A percentile compares a stretch with the other conserved stretches of the same genome.
Conservation (phyloP, 208 protist species). For the Leishmania amazonensis region DNA sequence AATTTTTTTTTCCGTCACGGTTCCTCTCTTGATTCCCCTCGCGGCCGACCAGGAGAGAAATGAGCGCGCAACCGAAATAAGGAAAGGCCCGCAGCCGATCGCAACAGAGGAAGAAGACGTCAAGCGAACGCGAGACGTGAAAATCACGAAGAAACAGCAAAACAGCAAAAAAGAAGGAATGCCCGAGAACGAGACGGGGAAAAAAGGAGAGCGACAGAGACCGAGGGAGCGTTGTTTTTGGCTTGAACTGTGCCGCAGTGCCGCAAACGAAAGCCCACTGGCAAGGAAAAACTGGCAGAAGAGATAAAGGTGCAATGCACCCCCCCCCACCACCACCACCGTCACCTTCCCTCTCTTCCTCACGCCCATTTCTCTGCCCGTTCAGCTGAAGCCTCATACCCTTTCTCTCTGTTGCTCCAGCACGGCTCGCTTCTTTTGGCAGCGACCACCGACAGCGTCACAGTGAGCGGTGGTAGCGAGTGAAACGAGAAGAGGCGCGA, state of each 20-base stretch:
- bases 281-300: background rate
- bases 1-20: background rate
- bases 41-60: background rate
- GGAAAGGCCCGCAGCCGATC: background rate
- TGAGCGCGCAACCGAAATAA: background rate
- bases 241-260: background rate
- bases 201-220: background rate
- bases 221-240: background rate
- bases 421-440: no score
- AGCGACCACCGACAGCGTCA: background rate
- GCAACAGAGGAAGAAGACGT: background rate
- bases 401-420: background rate
- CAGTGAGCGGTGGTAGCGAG: background rate
- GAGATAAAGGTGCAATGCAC: background rate
- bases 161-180: no score
- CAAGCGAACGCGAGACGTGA: background rate
- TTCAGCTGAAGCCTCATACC: background rate
- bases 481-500: background rate
- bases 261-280: background rate
- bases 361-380: background rate
- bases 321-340: no score
- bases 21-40: background rate
- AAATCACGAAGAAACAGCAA: background rate
- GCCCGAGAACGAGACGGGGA: background rate
- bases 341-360: background rate